A percentile compares a stretch with the other conserved stretches of the same genome.
phyloP scores from a whole-genome alignment of 2,329 filamentous ascomycete species.

The Xenosphaeropsis pyriputrescens region DNA sequence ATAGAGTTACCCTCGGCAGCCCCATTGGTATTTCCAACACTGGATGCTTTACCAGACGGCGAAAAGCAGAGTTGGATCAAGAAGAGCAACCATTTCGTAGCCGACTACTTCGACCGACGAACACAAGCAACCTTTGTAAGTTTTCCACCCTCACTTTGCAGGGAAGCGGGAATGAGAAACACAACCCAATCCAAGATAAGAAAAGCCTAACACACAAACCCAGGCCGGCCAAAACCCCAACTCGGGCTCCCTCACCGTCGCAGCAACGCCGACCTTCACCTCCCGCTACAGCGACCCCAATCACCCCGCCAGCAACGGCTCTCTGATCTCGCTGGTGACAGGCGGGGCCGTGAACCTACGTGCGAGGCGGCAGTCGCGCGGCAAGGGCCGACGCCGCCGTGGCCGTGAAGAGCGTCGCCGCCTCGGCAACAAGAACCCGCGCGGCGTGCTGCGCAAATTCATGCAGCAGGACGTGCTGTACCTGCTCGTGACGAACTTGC shows the following conservation, averaged over 20 bases:
- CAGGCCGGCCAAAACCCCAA: no score
- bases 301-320: constrained; percentile 30
- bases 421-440: not conserved
- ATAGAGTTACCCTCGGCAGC: constrained; percentile 18
- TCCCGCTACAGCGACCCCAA: constrained; percentile 33
- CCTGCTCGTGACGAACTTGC: constrained; percentile 33
- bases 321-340: constrained; percentile 4
- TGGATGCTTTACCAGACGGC: constrained; percentile 1
- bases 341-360: constrained; percentile 2
- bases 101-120: constrained; percentile 7
- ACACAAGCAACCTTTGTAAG: constrained; percentile 7
- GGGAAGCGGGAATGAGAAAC: no score
- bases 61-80: constrained; percentile 3
- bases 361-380: no score
- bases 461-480: constrained; percentile 27
- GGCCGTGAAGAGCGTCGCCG: not conserved
- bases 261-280: constrained; percentile 16
- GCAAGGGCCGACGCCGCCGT: not conserved
- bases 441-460: not conserved
- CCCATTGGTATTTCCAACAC: constrained; percentile 18
- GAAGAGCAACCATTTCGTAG: constrained; percentile 3
- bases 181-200: no score
- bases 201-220: no score
- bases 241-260: no score
- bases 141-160: no score